phyloP scores from a whole-genome alignment of 164 flowering plant genomes.

The Vitis amurensis region DNA sequence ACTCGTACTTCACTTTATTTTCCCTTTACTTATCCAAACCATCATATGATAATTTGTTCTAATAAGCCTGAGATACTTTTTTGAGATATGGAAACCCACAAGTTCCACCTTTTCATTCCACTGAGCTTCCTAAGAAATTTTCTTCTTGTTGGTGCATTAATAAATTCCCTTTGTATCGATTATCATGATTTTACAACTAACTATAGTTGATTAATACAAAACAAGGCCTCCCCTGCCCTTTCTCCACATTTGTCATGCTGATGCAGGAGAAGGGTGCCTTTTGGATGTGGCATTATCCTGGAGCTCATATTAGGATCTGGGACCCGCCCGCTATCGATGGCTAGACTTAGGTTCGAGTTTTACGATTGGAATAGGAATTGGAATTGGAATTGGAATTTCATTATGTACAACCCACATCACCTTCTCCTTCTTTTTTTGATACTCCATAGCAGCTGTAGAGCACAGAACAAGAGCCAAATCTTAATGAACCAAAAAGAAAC shows the following conservation, averaged over 20 bases:
- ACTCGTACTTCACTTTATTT: conserved; percentile 4
- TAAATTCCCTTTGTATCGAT: not conserved
- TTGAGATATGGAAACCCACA: conserved; percentile 15
- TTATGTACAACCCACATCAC: no score
- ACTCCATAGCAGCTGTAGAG: no score
- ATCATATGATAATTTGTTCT: conserved; percentile 2
- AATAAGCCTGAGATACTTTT: conserved; percentile 11
- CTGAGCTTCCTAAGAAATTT: conserved; percentile 11
- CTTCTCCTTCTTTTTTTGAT: no score
- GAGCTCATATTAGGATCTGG: not conserved
- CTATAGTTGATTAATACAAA: conserved; percentile 2
- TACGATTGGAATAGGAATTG: not conserved
- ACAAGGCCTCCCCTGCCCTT: conserved; percentile 1
- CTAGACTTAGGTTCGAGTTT: not conserved
- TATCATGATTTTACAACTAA: conserved; percentile 1
- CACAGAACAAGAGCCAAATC: no score
- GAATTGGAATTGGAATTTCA: no score
- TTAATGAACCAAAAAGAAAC: no score
- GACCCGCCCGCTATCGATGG: not conserved
- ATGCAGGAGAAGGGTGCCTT: not conserved
- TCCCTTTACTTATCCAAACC: conserved; percentile 14
- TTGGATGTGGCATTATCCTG: conserved; percentile 4
- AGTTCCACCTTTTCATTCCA: conserved; percentile 14
- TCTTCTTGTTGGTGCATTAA: not conserved
- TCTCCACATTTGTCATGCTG: conserved; percentile 19